phyloP scores from a whole-genome alignment of 495 filamentous ascomycete genomes.

The Cercophora newfieldiana region DNA sequence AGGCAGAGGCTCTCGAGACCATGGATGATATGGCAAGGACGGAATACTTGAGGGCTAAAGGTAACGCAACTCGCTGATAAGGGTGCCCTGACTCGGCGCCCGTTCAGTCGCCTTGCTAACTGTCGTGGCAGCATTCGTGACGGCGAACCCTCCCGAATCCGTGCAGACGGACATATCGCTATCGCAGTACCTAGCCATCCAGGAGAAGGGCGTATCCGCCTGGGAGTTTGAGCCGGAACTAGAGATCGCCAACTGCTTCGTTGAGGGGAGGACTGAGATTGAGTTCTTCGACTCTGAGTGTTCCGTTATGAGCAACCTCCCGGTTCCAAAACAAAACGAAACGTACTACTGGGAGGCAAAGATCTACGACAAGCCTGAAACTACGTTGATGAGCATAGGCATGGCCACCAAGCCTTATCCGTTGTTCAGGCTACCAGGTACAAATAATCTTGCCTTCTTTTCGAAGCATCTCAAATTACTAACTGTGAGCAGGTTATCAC shows the following conservation, averaged over 20 bases:
- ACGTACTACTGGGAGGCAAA: slow-evolving; percentile 99
- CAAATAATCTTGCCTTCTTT: neutral
- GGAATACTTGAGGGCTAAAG: slow-evolving; percentile 94
- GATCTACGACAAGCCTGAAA: slow-evolving; percentile 94
- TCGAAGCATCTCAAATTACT: slow-evolving; percentile 4
- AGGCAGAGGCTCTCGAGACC: slow-evolving; percentile 88
- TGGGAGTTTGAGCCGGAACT: slow-evolving; percentile 99
- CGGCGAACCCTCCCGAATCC: slow-evolving; percentile 94
- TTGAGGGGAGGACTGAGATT: slow-evolving; percentile 92
- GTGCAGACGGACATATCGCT: slow-evolving; percentile 94
- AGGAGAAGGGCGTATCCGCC: slow-evolving; percentile 97
- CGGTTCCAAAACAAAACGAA: slow-evolving; percentile 97
- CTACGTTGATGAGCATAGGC: slow-evolving; percentile 79
- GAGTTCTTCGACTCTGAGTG: slow-evolving; percentile 98
- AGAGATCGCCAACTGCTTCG: slow-evolving; percentile 98
- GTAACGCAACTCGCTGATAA: slow-evolving; percentile 46
- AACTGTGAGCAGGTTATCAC: slow-evolving; percentile 67
- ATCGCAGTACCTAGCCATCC: slow-evolving; percentile 95
- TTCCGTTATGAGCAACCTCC: slow-evolving; percentile 94
- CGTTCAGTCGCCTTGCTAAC: neutral
- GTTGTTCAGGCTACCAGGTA: slow-evolving; percentile 89
- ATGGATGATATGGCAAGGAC: slow-evolving; percentile 93
- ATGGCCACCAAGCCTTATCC: slow-evolving; percentile 97
- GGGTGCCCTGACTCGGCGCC: neutral
- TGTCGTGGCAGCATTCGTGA: slow-evolving; percentile 71